phyloP scores from a whole-genome alignment of 345 rosid genomes.

The Ceriops tagal region DNA sequence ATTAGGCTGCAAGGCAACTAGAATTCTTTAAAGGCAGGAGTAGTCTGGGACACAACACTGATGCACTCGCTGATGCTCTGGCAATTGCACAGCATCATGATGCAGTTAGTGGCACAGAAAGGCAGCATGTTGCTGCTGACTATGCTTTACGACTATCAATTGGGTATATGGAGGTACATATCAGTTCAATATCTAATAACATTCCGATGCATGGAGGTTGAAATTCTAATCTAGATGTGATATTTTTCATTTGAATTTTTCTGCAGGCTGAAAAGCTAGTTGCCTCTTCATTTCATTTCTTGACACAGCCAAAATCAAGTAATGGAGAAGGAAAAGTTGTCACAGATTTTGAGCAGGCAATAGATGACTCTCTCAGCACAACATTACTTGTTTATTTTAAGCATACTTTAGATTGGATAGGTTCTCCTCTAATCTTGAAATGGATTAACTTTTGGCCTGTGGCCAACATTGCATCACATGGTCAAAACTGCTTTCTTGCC shows the following conservation, averaged over 20 bases:
- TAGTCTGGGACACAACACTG: conserved; percentile 56
- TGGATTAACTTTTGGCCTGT: no score
- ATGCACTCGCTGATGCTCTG: conserved; percentile 75
- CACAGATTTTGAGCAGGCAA: conserved; percentile 69
- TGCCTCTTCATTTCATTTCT: conserved; percentile 66
- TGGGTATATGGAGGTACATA: conserved; percentile 71
- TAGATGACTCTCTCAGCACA: conserved; percentile 5
- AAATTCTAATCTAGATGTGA: conserved; percentile 10
- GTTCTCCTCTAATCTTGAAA: no score
- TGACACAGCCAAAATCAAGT: conserved; percentile 49
- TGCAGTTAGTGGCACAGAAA: conserved; percentile 94
- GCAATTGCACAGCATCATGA: conserved; percentile 98
- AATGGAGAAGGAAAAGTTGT: conserved; percentile 30
- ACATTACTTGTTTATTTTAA: background rate
- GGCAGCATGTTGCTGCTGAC: conserved; percentile 95
- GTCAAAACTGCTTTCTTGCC: no score
- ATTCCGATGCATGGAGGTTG: background rate
- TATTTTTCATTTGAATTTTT: conserved; percentile 18
- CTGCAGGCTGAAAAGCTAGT: conserved; percentile 78
- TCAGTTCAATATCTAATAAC: conserved; percentile 9
- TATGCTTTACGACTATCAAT: conserved; percentile 85
- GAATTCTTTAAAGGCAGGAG: conserved; percentile 73
- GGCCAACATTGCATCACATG: no score
- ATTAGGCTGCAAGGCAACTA: conserved; percentile 82
- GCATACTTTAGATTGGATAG: background rate